Evolutionary conservation across 352 stramenopile genomes (phyloP), one percentile per base, ranked within the genome.

Genomic region (Pythium diclinum): DNA sequence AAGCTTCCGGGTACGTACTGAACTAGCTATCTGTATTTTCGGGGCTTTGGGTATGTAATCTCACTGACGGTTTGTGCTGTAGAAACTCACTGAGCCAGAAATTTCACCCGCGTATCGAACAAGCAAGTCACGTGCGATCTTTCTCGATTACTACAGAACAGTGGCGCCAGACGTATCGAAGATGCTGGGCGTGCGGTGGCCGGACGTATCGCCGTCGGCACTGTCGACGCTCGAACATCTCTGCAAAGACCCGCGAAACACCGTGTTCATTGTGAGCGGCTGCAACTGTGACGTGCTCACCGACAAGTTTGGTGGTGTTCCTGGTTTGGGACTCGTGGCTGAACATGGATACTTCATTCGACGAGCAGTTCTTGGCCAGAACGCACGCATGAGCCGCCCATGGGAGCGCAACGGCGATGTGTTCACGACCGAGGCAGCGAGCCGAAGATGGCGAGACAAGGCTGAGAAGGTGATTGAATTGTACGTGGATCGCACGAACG

Each of bases 141-240:
- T 99, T 59, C 78, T 99, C 23, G 97, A 99, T 70, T 99, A 99
- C 66, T 98, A 98, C 56, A 96, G 97, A 56, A 99, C 97, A 2
- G 88, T 99, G 21, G 86, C 98, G 9, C 91, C 90, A 7, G 97
- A 99, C 61, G 81, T 89, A 8, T 87, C 82, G 9, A 87, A 81
- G 32, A 80, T 98, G 28, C 94, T 81, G 63, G 76, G 75, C 9
- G 79, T 87, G 11, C 70, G 81, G 23, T 94, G 85, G 85, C 85
- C 85, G 1, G 85, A 94, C 51, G 83, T 94, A 23, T 83, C 83
- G 4, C 66, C 91, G 13, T 87, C 67, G 14, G 79, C 80, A 17
- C 71, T 92, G 3, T 73, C 78, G 5, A 96, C 89, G 25, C 78
- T 99, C 6, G 92, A 97, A 56, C 82, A 91, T 32, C 74, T 99